Conservation (phyloP, 2,329 filamentous ascomycete species). For the Phialophora verrucosa region DNA sequence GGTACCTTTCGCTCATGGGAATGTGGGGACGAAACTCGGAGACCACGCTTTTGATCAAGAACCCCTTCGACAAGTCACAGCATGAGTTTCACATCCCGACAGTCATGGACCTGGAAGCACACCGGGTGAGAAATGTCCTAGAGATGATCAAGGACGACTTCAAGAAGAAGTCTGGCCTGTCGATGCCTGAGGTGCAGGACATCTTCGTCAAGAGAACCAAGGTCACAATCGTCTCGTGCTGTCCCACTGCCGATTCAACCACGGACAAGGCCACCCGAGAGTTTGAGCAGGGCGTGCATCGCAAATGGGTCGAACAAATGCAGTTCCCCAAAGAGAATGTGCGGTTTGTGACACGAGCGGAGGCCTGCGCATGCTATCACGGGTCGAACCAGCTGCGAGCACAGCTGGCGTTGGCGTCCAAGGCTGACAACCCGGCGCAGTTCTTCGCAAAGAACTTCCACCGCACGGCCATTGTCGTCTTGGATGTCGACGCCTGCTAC, state of each 20-base stretch:
- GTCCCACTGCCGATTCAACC: not conserved
- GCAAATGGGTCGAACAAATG: not conserved
- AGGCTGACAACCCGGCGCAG: not conserved
- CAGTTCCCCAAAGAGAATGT: not conserved
- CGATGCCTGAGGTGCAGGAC: not conserved
- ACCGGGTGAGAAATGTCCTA: not conserved
- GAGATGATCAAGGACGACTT: conserved; percentile 2
- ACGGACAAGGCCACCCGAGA: not conserved
- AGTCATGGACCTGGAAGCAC: not conserved
- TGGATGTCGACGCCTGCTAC: not conserved
- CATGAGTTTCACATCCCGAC: not conserved
- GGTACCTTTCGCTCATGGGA: not conserved
- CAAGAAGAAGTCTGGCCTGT: not conserved
- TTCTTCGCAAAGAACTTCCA: not conserved
- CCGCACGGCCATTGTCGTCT: not conserved
- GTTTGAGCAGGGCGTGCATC: not conserved
- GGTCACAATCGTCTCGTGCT: not conserved
- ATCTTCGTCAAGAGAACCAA: conserved; percentile 4
- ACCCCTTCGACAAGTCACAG: conserved; percentile 6
- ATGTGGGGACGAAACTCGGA: not conserved
- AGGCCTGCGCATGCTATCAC: not conserved
- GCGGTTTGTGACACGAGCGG: not conserved
- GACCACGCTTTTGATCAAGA: not conserved
- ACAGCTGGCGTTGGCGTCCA: not conserved
- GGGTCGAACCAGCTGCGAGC: not conserved